Evolutionary conservation across 2,329 filamentous ascomycete species (phyloP), one percentile per base, ranked within the genome.

Genomic region (Coniochaeta sp.): DNA sequence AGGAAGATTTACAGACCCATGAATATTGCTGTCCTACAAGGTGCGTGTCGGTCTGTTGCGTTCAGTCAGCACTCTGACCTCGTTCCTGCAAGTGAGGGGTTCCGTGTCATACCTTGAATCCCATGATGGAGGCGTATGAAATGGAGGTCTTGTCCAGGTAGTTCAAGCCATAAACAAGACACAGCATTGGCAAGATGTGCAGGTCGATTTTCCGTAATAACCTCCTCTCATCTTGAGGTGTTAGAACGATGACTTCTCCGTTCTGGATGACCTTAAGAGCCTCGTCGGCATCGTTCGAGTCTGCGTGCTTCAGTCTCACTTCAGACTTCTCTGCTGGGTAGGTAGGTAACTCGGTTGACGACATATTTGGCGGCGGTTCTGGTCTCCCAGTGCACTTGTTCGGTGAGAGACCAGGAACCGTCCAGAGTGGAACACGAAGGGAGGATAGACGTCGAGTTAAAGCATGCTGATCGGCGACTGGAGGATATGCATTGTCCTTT

Each of bases 41-140:
- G 13, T 74, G 57, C 8, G 85, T 70, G 55, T 83, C 81, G 2
- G 82, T 73, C 52, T 64, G 56, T 12, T 24, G 12, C 8, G 18
- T 3, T 26, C 9, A 26, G 20, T 42, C 6, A 42, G 38, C 12
- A 14, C 9, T 12, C n/a, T n/a, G 8, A 24, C 12, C 13, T 10
- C 18, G 24, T 16, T 20, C n/a, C n/a, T 22, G 16, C 2, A 26
- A 45, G 49, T 12, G 18, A 16, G 32, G 18, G 2, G 18, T 18
- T n/a, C 12, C 20, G 30, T 13, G 27, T 49, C 59, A 55, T 49
- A 63, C 65, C 20, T 73, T 71, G 53, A 87, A 78, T 1, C 81
- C 81, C 53, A 86, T 85, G 48, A 86, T 81, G 18, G 83, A 82
- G 0, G 83, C 82, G 56, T 85, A 86, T 1, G 75, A 80, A 27